Conservation (phyloP, 2,329 filamentous ascomycete genomes). For the Cladophialophora psammophila region DNA sequence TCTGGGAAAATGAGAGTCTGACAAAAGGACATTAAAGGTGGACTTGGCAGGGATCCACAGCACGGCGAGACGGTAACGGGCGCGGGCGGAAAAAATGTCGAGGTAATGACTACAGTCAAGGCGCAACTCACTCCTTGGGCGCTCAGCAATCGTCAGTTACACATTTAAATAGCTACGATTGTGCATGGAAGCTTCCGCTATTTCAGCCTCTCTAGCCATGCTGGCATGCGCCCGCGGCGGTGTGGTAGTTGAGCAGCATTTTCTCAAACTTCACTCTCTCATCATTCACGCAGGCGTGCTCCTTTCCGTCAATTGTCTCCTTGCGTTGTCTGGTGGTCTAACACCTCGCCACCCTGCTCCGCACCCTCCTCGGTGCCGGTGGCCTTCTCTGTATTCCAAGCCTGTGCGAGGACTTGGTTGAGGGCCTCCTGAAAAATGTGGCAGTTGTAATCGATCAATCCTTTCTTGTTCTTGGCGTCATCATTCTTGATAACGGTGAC, state of each 20-base stretch:
- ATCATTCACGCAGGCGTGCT: not conserved
- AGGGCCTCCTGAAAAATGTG: constrained; percentile 69
- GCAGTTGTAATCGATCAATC: constrained; percentile 71
- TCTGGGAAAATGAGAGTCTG: constrained; percentile 28
- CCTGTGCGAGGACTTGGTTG: constrained; percentile 65
- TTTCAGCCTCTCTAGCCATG: not conserved
- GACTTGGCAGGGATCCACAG: constrained; percentile 29
- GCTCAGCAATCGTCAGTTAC: not conserved
- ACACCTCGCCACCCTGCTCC: constrained; percentile 27
- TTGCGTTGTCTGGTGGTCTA: constrained; percentile 13
- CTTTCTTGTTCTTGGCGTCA: constrained; percentile 69
- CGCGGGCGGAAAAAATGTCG: not conserved
- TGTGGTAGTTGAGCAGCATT: not conserved
- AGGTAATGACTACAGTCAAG: not conserved
- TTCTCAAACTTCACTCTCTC: not conserved
- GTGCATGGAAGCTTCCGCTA: not conserved
- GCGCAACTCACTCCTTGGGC: not conserved
- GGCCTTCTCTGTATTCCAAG: constrained; percentile 52
- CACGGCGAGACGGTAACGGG: too few relatives aligned
- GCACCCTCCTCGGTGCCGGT: constrained; percentile 41
- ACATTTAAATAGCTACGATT: not conserved
- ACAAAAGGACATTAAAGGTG: constrained; percentile 19
- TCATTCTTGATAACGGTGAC: constrained; percentile 71
- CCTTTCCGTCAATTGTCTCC: constrained; percentile 10
- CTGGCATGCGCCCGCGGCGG: not conserved